Evolutionary conservation across 768 basidiomycete species (phyloP), one percentile per base, ranked within the genome.

Genomic region (Sistotremastrum suecicum): DNA sequence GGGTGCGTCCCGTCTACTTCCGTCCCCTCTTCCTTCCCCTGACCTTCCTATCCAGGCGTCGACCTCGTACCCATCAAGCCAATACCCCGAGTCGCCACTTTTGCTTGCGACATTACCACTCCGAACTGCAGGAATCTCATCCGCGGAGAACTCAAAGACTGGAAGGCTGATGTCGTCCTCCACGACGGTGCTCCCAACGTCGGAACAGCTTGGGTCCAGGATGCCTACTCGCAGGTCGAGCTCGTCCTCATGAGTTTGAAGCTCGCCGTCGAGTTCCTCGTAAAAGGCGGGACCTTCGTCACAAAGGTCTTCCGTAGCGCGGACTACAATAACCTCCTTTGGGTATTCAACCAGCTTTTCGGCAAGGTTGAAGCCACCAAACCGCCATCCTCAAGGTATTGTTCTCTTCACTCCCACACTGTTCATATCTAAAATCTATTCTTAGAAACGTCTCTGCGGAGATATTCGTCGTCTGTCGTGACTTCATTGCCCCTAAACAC

Each of bases 101-200:
- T 97, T 56, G 76, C 89, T 35, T 70, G 87, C 45, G 95, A 99
- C 58, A 98, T 99, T 55, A 99, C 95, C 11, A 95, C 90, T 3
- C 63, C 79, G 1, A 78, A 84, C 43, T 99, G 95, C 64, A 82
- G 95, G 39, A 79, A 82, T 57, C 75, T 83, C 47, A 76, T 99
- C 48, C 78, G 87, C 46, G 67, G 69, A 28, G 89, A 95, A 62
- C 66, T 98, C 51, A 97, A 98, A 61, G 91, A 97, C 60, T 99
- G 95, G 95, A 94, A 91, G 66, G 95, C 95, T 12, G 95, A 99
- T 58, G 78, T 98, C 44, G 91, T 99, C 9, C 76, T 99, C 48
- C 95, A 99, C 60, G 95, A 99, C 63, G 95, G 95, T 68, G 95
- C 95, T 37, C 95, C 95, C 28, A 99, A 99, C 61, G 95, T 99